Conservation (phyloP, 495 filamentous ascomycete genomes). For the Articulospora tetracladia region DNA sequence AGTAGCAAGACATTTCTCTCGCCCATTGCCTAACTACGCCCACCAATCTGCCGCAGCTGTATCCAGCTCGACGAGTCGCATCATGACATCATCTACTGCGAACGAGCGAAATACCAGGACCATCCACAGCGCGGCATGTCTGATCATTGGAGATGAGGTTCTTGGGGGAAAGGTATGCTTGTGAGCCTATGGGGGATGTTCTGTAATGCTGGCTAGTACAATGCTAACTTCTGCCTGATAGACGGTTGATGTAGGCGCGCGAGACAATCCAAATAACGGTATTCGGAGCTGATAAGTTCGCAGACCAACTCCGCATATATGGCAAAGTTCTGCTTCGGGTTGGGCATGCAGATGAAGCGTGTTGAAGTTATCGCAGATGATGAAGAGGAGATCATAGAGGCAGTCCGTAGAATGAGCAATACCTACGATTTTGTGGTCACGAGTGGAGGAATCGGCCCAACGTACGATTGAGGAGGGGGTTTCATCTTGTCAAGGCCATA, state of each 20-base stretch:
- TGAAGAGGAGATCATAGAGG: conserved; percentile 85
- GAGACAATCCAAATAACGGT: not conserved
- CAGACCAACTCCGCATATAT: conserved; percentile 91
- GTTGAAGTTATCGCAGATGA: conserved; percentile 93
- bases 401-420: conserved; percentile 75
- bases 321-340: conserved; percentile 87
- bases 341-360: conserved; percentile 81
- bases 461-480: conserved; percentile 42
- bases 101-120: conserved; percentile 51
- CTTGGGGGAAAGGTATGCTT: conserved; percentile 83
- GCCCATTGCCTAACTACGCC: conserved; percentile 52
- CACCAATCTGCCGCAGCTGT: conserved; percentile 43
- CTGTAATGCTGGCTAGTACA: not conserved
- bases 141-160: conserved; percentile 97
- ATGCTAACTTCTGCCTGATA: conserved; percentile 1
- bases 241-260: conserved; percentile 25
- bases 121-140: conserved; percentile 86
- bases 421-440: conserved; percentile 94
- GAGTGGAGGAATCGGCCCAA: conserved; percentile 91
- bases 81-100: conserved; percentile 54
- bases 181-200: not conserved
- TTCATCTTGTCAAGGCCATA: no score
- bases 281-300: conserved; percentile 13
- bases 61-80: conserved; percentile 17
- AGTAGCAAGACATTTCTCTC: conserved; percentile 67